A percentile compares a stretch with the other conserved stretches of the same genome.
Conservation (phyloP, 1,284 basidiomycete genomes). For the Phlebopus sp. region DNA sequence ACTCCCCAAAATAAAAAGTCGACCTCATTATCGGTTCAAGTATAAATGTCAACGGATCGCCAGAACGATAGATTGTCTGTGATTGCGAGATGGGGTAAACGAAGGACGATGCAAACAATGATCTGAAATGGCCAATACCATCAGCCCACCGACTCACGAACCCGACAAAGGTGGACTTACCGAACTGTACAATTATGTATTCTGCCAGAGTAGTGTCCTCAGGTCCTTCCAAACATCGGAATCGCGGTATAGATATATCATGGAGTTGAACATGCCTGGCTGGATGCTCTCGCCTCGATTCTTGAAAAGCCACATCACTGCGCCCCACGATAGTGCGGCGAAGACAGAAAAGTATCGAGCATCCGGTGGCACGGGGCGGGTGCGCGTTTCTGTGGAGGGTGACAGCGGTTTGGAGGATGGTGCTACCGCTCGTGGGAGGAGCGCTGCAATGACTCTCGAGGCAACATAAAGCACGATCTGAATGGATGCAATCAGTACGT, state of each 20-base stretch:
- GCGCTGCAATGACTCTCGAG: conserved; percentile 83
- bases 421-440: conserved; percentile 71
- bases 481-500: conserved; percentile 2
- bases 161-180: conserved; percentile 3
- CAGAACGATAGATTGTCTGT: conserved; percentile 35
- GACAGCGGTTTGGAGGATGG: conserved; percentile 41
- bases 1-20: background rate
- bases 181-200: conserved; percentile 43
- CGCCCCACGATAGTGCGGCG: conserved; percentile 90
- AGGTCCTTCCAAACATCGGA: conserved; percentile 68
- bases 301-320: conserved; percentile 97
- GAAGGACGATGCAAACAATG: conserved; percentile 4
- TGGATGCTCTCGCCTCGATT: conserved; percentile 86
- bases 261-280: conserved; percentile 88
- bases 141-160: background rate
- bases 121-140: conserved; percentile 5
- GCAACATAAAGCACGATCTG: conserved; percentile 97
- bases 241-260: conserved; percentile 75
- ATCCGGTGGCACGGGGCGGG: conserved; percentile 78
- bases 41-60: conserved; percentile 56
- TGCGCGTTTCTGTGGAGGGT: conserved; percentile 39
- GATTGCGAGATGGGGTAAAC: conserved; percentile 23
- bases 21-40: conserved; percentile 31
- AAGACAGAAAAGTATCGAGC: conserved; percentile 83
- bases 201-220: conserved; percentile 71